Conservation (phyloP, 1,139 yeast species). For the Entelexis paramagnoliae region DNA sequence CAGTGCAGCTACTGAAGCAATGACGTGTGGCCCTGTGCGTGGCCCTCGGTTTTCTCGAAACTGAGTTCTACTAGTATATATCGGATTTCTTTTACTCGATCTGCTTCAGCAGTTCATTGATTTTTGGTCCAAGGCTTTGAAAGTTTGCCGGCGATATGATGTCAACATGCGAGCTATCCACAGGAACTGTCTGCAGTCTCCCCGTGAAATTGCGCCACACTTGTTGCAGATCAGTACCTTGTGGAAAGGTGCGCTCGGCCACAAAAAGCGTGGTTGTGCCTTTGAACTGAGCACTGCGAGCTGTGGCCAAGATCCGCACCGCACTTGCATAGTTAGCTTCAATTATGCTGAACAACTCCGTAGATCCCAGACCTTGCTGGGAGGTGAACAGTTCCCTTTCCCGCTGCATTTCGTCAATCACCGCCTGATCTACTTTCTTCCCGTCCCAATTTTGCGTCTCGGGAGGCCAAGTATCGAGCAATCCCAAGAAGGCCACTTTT, state of each 20-base stretch:
- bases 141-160: constrained; percentile 15
- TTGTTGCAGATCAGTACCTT: constrained; percentile 11
- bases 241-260: constrained; percentile 15
- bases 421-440: constrained; percentile 16
- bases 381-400: constrained; percentile 14
- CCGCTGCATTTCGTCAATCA: constrained; percentile 17
- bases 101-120: constrained; percentile 1
- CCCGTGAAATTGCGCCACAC: constrained; percentile 12
- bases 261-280: constrained; percentile 15
- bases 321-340: constrained; percentile 17
- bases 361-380: constrained; percentile 8
- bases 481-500: constrained; percentile 14
- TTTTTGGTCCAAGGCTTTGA: constrained; percentile 11
- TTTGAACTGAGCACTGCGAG: constrained; percentile 11
- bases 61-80: too few species aligned
- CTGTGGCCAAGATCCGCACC: constrained; percentile 16
- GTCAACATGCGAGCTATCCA: constrained; percentile 17
- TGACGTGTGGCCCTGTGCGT: too few species aligned
- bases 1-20: too few species aligned
- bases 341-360: constrained; percentile 13
- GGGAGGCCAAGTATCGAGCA: constrained; percentile 21
- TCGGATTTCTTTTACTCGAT: too few species aligned
- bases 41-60: too few species aligned
- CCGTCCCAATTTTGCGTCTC: constrained; percentile 21
- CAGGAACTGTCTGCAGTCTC: neutral